A percentile compares a stretch with the other conserved stretches of the same genome.
phyloP scores from a whole-genome alignment of 2,329 filamentous ascomycete genomes.

The Sphaceloma murrayae region DNA sequence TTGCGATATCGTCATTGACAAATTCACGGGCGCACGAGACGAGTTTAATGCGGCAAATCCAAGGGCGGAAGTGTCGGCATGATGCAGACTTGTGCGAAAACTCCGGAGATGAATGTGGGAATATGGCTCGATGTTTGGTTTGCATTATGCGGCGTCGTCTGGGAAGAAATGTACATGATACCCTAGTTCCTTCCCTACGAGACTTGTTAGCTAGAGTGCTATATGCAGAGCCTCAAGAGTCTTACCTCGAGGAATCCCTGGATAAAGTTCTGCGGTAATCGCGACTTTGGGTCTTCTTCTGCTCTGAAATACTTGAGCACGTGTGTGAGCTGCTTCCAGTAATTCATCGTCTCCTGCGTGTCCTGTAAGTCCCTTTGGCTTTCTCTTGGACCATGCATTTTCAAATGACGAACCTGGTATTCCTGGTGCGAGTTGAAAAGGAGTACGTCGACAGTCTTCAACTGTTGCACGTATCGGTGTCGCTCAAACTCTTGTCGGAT shows the following conservation, averaged over 20 bases:
- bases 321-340: conserved; percentile 95
- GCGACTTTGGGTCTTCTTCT: conserved; percentile 67
- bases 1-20: conserved; percentile 87
- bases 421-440: conserved; percentile 86
- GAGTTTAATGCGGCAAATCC: conserved; percentile 42
- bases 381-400: neutral
- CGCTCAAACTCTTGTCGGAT: conserved; percentile 95
- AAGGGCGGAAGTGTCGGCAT: conserved; percentile 17
- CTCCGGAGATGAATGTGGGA: too few relatives aligned
- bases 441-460: conserved; percentile 79
- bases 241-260: conserved; percentile 86
- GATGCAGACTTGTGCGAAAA: too few relatives aligned
- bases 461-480: conserved; percentile 84
- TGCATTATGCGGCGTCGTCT: conserved; percentile 17
- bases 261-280: conserved; percentile 84
- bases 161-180: conserved; percentile 19
- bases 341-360: conserved; percentile 88
- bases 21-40: conserved; percentile 64
- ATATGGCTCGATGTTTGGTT: conserved; percentile 11
- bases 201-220: conserved; percentile 9
- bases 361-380: neutral
- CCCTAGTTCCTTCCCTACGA: conserved; percentile 32
- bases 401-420: conserved; percentile 62
- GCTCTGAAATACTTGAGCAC: conserved; percentile 94
- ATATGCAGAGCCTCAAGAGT: neutral